Conservation (phyloP, 306 rosid genomes). For the Vigna nakashimae region DNA sequence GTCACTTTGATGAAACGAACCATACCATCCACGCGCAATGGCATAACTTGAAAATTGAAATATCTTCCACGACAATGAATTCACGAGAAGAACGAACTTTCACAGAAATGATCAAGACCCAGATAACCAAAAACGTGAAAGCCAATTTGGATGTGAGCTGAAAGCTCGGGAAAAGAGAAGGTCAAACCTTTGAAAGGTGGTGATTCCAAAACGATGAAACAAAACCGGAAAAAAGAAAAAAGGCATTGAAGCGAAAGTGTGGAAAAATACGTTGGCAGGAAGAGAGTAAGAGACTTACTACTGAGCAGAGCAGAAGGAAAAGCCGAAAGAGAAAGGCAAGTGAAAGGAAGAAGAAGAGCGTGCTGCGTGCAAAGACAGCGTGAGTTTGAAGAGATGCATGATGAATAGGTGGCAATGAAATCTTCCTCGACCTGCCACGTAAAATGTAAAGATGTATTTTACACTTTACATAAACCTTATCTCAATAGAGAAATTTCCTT, state of each 20-base stretch:
- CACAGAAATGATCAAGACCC: slow-evolving; percentile 7
- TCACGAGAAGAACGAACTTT: slow-evolving; percentile 15
- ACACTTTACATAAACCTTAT: too few relatives aligned
- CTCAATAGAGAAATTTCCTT: too few relatives aligned
- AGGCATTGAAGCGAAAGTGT: slow-evolving; percentile 17
- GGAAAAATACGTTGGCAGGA: not conserved
- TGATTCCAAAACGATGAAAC: not conserved
- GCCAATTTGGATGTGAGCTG: slow-evolving; percentile 10
- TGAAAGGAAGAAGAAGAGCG: not conserved
- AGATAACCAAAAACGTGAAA: not conserved
- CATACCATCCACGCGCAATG: slow-evolving; percentile 13
- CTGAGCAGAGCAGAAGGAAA: slow-evolving; percentile 13
- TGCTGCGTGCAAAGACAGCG: slow-evolving; percentile 1
- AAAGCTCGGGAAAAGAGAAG: not conserved
- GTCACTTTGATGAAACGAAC: not conserved
- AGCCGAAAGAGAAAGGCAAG: slow-evolving; percentile 19
- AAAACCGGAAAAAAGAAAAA: not conserved
- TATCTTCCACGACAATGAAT: slow-evolving; percentile 6
- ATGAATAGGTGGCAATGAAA: slow-evolving; percentile 50
- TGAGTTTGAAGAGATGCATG: slow-evolving; percentile 47
- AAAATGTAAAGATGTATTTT: not conserved
- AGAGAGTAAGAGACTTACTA: slow-evolving; percentile 25
- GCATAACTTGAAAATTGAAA: not conserved
- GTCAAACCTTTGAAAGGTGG: not conserved
- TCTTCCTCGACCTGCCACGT: slow-evolving; percentile 50